A percentile compares a stretch with the other conserved stretches of the same genome.
These are phyloP conservation scores for Alternaria dauci DNA, from an alignment of 2,329 filamentous ascomycete genomes.

Conservation along the genomic window DNA sequence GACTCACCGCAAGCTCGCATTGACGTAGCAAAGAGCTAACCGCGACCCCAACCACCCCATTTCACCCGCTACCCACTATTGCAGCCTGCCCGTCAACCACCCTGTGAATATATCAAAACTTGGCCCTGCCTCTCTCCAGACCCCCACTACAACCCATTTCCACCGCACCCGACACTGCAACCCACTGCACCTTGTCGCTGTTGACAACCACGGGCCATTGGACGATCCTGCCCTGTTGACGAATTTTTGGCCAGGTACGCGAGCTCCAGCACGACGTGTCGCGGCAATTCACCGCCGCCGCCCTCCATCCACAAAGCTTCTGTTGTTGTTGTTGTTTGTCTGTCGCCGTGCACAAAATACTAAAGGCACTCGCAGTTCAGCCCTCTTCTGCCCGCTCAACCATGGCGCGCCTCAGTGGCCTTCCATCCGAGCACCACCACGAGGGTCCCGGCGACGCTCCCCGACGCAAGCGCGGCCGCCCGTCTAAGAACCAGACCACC, in stretches of 20 bases:
- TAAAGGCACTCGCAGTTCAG: neutral
- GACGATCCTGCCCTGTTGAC: slow-evolving; percentile 13
- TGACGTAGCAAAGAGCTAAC: slow-evolving; percentile 23
- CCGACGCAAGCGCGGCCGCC: slow-evolving; percentile 43
- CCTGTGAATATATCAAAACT: slow-evolving; percentile 5
- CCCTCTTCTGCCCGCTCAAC: slow-evolving; percentile 8
- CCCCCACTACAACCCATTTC: slow-evolving; percentile 10
- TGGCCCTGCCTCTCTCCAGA: slow-evolving; percentile 7
- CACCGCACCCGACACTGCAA: neutral
- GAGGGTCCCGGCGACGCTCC: slow-evolving; percentile 46
- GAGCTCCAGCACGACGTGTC: slow-evolving; percentile 10
- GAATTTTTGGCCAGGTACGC: slow-evolving; percentile 17
- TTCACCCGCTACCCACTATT: slow-evolving; percentile 11
- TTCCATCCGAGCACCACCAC: slow-evolving; percentile 48
- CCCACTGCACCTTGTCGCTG: neutral
- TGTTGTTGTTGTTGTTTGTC: neutral
- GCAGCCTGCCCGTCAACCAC: slow-evolving; percentile 9
- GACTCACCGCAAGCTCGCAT: slow-evolving; percentile 10
- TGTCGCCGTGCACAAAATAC: neutral
- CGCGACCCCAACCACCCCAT: slow-evolving; percentile 23
- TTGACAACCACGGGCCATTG: slow-evolving; percentile 15
- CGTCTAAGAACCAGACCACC: slow-evolving; percentile 33
- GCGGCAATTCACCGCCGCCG: slow-evolving; percentile 7
- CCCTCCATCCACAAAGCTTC: neutral
- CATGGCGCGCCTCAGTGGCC: slow-evolving; percentile 48